phyloP scores from a whole-genome alignment of 192 early-diverging fungal species.

The Martensiomyces pterosporus region DNA sequence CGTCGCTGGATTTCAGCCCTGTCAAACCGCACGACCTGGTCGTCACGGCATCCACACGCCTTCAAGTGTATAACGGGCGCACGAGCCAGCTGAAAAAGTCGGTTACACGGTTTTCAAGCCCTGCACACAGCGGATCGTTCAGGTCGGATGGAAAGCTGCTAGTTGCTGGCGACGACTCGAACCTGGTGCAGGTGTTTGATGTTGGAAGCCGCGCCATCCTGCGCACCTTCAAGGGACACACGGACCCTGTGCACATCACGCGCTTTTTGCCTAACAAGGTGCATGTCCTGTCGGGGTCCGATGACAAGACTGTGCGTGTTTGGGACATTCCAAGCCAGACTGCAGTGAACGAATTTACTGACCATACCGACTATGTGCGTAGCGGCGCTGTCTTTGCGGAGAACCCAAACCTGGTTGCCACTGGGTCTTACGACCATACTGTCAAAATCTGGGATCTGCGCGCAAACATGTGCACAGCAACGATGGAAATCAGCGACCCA shows the following conservation, averaged over 20 bases:
- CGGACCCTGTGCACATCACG: conserved; percentile 71
- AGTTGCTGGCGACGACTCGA: conserved; percentile 88
- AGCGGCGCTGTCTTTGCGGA: conserved; percentile 64
- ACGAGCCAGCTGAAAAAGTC: conserved; percentile 84
- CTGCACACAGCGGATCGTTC: conserved; percentile 75
- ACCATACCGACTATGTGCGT: conserved; percentile 91
- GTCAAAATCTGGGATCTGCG: conserved; percentile 91
- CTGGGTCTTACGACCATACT: conserved; percentile 95
- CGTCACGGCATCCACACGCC: conserved; percentile 82
- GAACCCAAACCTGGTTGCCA: conserved; percentile 76
- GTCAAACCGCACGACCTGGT: conserved; percentile 82
- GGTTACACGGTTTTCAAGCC: conserved; percentile 88
- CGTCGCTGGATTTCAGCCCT: conserved; percentile 77
- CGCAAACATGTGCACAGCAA: conserved; percentile 64
- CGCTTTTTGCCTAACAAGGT: conserved; percentile 76
- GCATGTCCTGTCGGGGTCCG: conserved; percentile 81
- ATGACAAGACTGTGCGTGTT: conserved; percentile 86
- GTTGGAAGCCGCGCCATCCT: conserved; percentile 63
- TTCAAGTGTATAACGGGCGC: conserved; percentile 86
- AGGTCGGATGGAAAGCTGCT: conserved; percentile 86
- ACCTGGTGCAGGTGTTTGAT: conserved; percentile 81
- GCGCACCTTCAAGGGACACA: conserved; percentile 61
- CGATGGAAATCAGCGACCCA: conserved; percentile 79
- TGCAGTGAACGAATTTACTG: conserved; percentile 62
- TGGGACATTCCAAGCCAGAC: conserved; percentile 92